Conservation (phyloP, 306 rosid genomes). For the Sicyos baderoa region DNA sequence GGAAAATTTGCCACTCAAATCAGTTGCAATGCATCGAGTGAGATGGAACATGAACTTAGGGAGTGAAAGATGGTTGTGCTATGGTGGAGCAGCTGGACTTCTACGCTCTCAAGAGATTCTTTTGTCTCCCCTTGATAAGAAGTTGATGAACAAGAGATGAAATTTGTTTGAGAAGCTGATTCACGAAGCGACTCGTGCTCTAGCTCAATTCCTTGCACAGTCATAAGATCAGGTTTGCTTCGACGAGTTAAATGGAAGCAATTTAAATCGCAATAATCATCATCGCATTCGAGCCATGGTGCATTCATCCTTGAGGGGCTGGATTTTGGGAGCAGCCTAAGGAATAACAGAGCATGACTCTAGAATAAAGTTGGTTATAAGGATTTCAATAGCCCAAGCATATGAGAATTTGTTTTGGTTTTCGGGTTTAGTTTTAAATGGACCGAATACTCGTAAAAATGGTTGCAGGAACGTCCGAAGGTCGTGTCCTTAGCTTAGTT, state of each 20-base stretch:
- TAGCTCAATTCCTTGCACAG: not conserved
- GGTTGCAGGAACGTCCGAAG: not conserved
- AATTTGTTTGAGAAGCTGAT: not conserved
- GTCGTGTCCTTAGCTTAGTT: not conserved
- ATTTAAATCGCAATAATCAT: not conserved
- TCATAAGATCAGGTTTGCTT: not conserved
- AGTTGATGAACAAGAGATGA: conserved; percentile 47
- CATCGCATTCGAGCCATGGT: not conserved
- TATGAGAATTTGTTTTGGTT: not conserved
- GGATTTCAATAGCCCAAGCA: not conserved
- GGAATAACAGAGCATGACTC: not conserved
- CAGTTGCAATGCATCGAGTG: conserved; percentile 62
- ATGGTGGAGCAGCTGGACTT: conserved; percentile 76
- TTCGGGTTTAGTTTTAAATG: not conserved
- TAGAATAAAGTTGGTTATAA: not conserved
- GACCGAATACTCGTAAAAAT: not conserved
- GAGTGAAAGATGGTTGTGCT: conserved; percentile 86
- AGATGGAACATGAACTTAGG: conserved; percentile 94
- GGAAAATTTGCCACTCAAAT: conserved; percentile 59
- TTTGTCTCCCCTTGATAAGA: conserved; percentile 38
- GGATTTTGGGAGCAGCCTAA: not conserved
- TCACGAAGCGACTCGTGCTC: not conserved
- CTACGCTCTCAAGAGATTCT: conserved; percentile 78
- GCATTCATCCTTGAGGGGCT: not conserved
- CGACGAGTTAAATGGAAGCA: not conserved